Evolutionary conservation across 768 basidiomycete species (phyloP).

Genomic region (Tricholomella constricta): DNA sequence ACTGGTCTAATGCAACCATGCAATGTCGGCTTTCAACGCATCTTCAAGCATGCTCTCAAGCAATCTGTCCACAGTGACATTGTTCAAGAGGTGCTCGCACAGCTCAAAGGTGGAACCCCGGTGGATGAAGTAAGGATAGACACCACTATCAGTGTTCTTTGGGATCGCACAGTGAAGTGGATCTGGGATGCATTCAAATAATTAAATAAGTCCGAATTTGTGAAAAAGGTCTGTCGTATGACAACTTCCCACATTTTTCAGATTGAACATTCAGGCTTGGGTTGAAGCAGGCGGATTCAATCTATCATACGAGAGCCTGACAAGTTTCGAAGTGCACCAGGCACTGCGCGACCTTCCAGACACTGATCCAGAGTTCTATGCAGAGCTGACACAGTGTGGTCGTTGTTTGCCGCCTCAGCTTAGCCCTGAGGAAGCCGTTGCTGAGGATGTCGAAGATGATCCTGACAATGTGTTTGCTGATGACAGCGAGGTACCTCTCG

Average conservation of each 20-base stretch:
- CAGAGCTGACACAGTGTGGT: not conserved
- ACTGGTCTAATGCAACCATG: constrained; percentile 8
- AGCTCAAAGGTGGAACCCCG: constrained; percentile 2
- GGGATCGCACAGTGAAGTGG: constrained; percentile 3
- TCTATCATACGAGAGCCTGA: not conserved
- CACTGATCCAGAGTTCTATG: constrained; percentile 8
- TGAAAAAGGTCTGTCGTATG: not conserved
- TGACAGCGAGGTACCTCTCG: constrained; percentile 10
- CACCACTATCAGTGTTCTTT: not conserved
- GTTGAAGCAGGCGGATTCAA: not conserved
- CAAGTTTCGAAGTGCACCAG: not conserved
- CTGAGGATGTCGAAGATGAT: not conserved
- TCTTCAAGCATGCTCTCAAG: constrained; percentile 1
- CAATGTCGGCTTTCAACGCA: constrained; percentile 5
- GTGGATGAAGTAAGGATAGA: not conserved
- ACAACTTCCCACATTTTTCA: not conserved
- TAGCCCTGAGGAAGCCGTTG: not conserved
- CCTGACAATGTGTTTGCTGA: not conserved
- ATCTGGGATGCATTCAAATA: not conserved
- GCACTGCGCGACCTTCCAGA: not conserved
- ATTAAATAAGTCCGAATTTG: not conserved
- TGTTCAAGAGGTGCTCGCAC: constrained; percentile 17
- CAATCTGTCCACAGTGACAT: not conserved
- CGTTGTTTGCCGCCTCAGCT: not conserved
- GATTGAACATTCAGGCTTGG: not conserved